Evolutionary conservation across 306 rosid genomes (phyloP).

Genomic region (Prinsepia uniflora): DNA sequence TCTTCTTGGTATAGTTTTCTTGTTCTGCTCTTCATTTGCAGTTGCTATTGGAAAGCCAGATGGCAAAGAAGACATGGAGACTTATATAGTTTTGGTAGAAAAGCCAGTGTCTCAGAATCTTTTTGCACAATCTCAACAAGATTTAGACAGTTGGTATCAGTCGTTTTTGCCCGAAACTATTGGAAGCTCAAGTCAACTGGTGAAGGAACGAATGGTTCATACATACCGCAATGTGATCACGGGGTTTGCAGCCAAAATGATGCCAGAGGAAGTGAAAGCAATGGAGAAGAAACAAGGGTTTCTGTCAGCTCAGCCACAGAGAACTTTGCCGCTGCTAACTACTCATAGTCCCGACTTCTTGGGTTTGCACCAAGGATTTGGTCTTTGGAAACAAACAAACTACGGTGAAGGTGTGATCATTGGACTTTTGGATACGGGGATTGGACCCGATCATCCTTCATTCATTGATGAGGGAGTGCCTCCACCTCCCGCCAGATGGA

Average conservation of each 20-base stretch:
- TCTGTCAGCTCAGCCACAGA: slow-evolving; percentile 44
- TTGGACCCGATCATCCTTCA: slow-evolving; percentile 55
- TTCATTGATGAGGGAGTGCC: slow-evolving; percentile 51
- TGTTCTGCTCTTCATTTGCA: slow-evolving; percentile 18
- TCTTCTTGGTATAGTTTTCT: slow-evolving; percentile 29
- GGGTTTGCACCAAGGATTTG: slow-evolving; percentile 44
- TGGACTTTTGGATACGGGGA: slow-evolving; percentile 59
- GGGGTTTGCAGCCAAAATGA: slow-evolving; percentile 67
- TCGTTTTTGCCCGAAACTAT: slow-evolving; percentile 51
- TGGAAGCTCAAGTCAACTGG: slow-evolving; percentile 17
- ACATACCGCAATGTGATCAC: slow-evolving; percentile 44
- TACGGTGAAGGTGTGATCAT: slow-evolving; percentile 65
- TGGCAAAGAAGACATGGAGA: slow-evolving; percentile 18
- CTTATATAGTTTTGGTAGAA: slow-evolving; percentile 51
- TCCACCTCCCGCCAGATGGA: slow-evolving; percentile 70
- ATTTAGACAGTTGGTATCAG: slow-evolving; percentile 48
- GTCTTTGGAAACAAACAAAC: slow-evolving; percentile 54
- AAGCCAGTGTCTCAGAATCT: slow-evolving; percentile 33
- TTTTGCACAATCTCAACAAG: slow-evolving; percentile 15
- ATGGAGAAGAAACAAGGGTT: slow-evolving; percentile 49
- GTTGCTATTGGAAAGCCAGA: background rate
- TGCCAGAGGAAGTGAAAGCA: slow-evolving; percentile 39
- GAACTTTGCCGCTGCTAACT: slow-evolving; percentile 41
- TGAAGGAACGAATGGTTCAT: slow-evolving; percentile 28
- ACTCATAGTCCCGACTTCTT: slow-evolving; percentile 54